These are phyloP conservation scores for Albizia julibrissin DNA, from an alignment of 306 rosid genomes.

Conservation along the genomic window DNA sequence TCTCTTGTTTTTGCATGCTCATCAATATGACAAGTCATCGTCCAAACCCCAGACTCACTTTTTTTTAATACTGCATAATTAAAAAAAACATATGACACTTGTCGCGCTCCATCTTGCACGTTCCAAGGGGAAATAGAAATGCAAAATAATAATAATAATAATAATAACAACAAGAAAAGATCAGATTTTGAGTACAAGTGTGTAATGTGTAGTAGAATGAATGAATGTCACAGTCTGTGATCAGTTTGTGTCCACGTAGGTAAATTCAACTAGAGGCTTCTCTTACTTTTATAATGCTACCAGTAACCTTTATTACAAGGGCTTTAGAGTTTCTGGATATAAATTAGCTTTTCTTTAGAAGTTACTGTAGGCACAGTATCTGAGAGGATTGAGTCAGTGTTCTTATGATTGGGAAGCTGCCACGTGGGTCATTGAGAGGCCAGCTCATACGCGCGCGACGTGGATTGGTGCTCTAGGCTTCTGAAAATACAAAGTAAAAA, in stretches of 20 bases:
- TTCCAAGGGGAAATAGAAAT: not conserved
- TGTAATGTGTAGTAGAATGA: not conserved
- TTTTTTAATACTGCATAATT: not conserved
- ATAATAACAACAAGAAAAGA: no score
- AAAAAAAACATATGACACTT: conserved; percentile 27
- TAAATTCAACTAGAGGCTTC: conserved; percentile 3
- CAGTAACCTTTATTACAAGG: no score
- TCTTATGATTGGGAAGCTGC: not conserved
- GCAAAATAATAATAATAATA: no score
- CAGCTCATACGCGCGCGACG: not conserved
- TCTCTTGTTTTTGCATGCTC: conserved; percentile 3
- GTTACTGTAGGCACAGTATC: not conserved
- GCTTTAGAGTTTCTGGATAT: not conserved
- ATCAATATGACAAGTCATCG: conserved; percentile 41
- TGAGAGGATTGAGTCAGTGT: not conserved
- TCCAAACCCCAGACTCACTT: conserved; percentile 32
- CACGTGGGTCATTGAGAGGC: not conserved
- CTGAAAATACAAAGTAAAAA: not conserved
- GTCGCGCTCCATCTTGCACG: conserved; percentile 8
- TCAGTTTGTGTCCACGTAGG: conserved; percentile 9
- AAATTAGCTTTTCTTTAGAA: not conserved
- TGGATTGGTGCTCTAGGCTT: not conserved
- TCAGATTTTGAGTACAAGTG: not conserved
- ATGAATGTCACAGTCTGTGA: not conserved
- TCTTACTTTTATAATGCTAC: not conserved